These are phyloP conservation scores for Lodderomyces pseudojiufengensis DNA, from an alignment of 1,139 yeast species.

Conservation along the genomic window DNA sequence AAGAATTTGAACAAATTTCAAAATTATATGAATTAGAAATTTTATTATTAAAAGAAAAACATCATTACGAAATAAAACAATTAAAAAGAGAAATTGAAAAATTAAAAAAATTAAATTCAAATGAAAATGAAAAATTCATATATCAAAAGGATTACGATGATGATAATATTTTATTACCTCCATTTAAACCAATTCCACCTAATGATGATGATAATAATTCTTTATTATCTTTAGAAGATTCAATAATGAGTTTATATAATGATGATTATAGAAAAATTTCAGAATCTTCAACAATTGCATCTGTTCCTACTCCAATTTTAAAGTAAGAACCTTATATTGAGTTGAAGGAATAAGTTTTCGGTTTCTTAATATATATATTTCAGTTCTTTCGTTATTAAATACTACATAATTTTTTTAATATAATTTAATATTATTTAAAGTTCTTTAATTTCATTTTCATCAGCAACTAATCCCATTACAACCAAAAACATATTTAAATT, in stretches of 20 bases:
- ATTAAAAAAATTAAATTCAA: slow-evolving; percentile 21
- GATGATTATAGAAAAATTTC: slow-evolving; percentile 6
- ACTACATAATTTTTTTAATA: background rate
- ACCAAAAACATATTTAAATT: slow-evolving; percentile 90
- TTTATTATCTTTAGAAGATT: slow-evolving; percentile 5
- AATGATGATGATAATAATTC: background rate
- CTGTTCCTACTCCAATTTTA: background rate
- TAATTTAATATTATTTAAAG: slow-evolving; percentile 26
- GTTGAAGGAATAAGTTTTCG: too few species aligned
- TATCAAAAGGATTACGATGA: too few species aligned
- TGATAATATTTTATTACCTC: slow-evolving; percentile 6
- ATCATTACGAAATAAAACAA: slow-evolving; percentile 21
- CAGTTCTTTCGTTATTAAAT: background rate
- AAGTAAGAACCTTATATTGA: background rate
- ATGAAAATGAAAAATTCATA: too few species aligned
- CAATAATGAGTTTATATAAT: slow-evolving; percentile 5
- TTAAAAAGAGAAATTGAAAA: slow-evolving; percentile 29
- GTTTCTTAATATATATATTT: too few species aligned
- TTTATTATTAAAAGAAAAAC: slow-evolving; percentile 24
- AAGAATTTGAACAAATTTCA: background rate
- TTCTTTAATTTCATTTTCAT: slow-evolving; percentile 58
- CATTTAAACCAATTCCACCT: slow-evolving; percentile 4
- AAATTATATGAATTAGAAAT: slow-evolving; percentile 22
- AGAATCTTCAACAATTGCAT: slow-evolving; percentile 3
- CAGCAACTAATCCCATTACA: slow-evolving; percentile 95